Evolutionary conservation across 768 basidiomycete species (phyloP).

Genomic region (Paxillus involutus): DNA sequence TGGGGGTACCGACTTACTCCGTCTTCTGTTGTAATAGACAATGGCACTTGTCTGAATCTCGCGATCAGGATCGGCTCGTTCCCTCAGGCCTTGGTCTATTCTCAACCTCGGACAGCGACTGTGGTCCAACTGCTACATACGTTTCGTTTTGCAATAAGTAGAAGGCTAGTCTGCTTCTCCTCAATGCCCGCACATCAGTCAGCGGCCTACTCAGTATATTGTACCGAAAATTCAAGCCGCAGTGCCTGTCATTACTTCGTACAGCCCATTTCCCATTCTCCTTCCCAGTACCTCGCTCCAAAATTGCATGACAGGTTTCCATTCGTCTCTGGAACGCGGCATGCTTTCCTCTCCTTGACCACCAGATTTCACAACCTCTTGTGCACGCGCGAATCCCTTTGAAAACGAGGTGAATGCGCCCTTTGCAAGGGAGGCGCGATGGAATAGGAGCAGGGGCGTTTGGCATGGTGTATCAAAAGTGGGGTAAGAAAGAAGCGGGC

Average conservation of each 20-base stretch:
- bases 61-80: too few relatives aligned
- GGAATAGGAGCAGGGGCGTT: conserved; percentile 63
- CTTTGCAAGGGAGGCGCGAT: conserved; percentile 49
- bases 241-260: conserved; percentile 58
- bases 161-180: too few relatives aligned
- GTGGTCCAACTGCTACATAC: too few relatives aligned
- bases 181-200: too few relatives aligned
- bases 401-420: conserved; percentile 51
- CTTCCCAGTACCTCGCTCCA: conserved; percentile 71
- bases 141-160: too few relatives aligned
- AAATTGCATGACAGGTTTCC: conserved; percentile 84
- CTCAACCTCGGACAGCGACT: too few relatives aligned
- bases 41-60: not conserved
- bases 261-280: conserved; percentile 60
- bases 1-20: not conserved
- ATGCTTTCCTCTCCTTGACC: conserved; percentile 50
- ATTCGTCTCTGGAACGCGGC: conserved; percentile 75
- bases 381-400: conserved; percentile 55
- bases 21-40: conserved; percentile 2
- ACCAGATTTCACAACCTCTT: conserved; percentile 47
- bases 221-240: not conserved
- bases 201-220: not conserved
- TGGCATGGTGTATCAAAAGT: conserved; percentile 50
- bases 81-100: too few relatives aligned
- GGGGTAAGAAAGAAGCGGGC: conserved; percentile 78